Conservation (phyloP, 2,329 filamentous ascomycete species). For the Aspergillus fumigatiaffinis region DNA sequence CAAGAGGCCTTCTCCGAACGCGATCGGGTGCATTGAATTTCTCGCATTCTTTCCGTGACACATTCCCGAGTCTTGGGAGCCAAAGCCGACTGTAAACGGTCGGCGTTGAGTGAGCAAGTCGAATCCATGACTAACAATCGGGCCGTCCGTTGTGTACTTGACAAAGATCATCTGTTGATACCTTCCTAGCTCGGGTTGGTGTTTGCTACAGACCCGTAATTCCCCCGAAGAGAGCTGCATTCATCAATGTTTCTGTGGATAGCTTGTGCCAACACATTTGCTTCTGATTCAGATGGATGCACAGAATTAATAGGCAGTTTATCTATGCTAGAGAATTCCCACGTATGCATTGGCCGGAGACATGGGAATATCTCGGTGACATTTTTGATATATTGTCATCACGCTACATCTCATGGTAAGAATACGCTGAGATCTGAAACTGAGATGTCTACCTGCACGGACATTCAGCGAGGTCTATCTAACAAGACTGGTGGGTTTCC, state of each 20-base stretch:
- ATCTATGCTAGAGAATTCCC: not conserved
- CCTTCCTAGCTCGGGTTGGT: not conserved
- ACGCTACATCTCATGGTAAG: not conserved
- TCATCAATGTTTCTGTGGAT: not conserved
- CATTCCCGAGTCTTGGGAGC: slow-evolving; percentile 2
- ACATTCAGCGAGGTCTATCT: not conserved
- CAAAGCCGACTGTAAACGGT: slow-evolving; percentile 5
- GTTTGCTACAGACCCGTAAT: not conserved
- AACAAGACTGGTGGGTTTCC: not conserved
- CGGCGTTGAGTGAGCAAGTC: not conserved
- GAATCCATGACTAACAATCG: not conserved
- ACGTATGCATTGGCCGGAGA: not conserved
- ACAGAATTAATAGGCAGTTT: not conserved
- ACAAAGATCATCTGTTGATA: not conserved
- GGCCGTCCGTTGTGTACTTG: not conserved
- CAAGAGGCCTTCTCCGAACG: not conserved
- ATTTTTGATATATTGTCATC: not conserved
- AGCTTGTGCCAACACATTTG: not conserved
- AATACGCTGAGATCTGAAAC: not conserved
- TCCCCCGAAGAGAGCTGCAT: not conserved
- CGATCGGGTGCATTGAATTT: too few species aligned
- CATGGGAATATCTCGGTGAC: not conserved
- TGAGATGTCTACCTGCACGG: not conserved
- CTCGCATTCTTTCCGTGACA: not conserved
- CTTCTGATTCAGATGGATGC: not conserved